Conservation (phyloP, 768 basidiomycete species). For the Cystofilobasidium bisporidii region DNA sequence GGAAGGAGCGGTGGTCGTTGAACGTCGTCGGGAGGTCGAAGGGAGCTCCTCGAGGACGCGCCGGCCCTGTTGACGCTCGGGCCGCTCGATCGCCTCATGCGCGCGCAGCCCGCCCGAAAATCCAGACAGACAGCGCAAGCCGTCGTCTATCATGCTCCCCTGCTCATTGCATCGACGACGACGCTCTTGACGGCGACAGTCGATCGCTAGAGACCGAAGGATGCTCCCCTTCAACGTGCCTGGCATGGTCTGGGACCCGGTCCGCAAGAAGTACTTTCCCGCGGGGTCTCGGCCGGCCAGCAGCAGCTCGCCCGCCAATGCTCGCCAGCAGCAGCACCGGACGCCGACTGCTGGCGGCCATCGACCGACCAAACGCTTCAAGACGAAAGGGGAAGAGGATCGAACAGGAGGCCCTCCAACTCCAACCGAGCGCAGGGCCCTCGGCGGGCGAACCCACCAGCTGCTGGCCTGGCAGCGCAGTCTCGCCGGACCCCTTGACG, state of each 20-base stretch:
- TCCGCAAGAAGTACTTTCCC: constrained; percentile 25
- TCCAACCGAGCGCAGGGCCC: not conserved
- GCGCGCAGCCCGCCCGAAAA: no score
- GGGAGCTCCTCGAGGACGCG: no score
- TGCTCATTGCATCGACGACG: not conserved
- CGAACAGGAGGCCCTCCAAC: no score
- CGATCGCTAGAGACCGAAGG: not conserved
- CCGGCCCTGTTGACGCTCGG: no score
- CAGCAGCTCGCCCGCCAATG: not conserved
- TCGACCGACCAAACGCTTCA: not conserved
- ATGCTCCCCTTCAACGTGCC: constrained; percentile 18
- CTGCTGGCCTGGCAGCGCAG: constrained; percentile 9
- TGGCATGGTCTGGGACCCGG: constrained; percentile 13
- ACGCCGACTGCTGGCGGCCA: no score
- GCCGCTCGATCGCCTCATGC: no score
- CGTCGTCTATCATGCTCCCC: no score
- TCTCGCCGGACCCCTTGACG: not conserved
- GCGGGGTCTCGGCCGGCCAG: not conserved
- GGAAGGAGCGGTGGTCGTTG: no score
- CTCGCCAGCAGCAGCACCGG: not conserved
- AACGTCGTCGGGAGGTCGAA: no score
- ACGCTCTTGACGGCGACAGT: no score
- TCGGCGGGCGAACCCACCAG: not conserved
- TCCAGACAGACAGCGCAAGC: no score
- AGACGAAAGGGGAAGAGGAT: not conserved